Conservation (phyloP, 352 stramenopile species). For the Phytophthora europaea region DNA sequence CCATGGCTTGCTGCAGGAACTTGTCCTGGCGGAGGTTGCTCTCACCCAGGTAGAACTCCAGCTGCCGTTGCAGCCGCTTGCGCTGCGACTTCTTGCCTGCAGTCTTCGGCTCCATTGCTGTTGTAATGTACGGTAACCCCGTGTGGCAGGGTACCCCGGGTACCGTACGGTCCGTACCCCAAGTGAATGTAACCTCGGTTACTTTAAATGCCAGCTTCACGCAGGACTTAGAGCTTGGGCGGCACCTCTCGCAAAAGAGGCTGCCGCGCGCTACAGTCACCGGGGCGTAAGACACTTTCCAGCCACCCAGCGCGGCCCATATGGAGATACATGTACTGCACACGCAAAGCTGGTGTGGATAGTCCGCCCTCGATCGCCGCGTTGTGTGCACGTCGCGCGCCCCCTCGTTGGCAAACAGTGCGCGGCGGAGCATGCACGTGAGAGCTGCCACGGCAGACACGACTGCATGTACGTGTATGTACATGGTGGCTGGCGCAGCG, state of each 20-base stretch:
- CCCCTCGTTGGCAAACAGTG: conserved; percentile 39
- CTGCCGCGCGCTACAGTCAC: conserved; percentile 1
- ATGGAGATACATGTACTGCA: conserved; percentile 10
- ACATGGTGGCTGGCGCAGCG: not conserved
- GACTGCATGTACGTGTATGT: not conserved
- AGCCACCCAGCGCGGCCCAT: conserved; percentile 23
- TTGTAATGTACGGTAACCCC: conserved; percentile 9
- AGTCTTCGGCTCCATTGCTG: conserved; percentile 27
- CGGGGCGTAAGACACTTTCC: conserved; percentile 1
- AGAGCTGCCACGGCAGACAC: conserved; percentile 14
- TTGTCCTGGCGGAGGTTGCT: conserved; percentile 87
- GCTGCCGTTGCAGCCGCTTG: conserved; percentile 80
- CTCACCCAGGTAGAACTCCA: conserved; percentile 85
- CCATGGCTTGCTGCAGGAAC: conserved; percentile 81
- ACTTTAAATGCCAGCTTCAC: conserved; percentile 1
- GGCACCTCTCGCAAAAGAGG: not conserved
- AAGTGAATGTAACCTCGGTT: conserved; percentile 1
- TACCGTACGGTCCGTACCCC: too few species aligned
- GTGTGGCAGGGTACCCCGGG: not conserved
- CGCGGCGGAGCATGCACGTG: conserved; percentile 12
- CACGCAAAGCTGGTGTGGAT: conserved; percentile 25
- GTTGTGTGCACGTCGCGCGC: conserved; percentile 13
- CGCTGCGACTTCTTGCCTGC: conserved; percentile 73
- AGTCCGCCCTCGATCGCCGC: conserved; percentile 30
- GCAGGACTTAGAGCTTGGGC: not conserved